Conservation (phyloP, 371 early-diverging fungal genomes). For the Parasitella parasitica region DNA sequence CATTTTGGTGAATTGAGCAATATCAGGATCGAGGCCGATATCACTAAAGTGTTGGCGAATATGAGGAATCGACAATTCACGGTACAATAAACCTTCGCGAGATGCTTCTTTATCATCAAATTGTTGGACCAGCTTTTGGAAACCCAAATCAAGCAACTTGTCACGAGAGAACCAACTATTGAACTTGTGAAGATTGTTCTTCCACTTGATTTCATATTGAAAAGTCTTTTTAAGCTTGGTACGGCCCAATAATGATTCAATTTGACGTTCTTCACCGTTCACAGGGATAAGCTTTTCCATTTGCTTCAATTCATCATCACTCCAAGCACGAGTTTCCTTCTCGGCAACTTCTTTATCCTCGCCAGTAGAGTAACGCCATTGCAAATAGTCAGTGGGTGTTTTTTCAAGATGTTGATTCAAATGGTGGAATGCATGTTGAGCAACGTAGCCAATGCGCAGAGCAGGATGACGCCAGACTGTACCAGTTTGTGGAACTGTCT, state of each 20-base stretch:
- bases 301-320: constrained; percentile 64
- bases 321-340: constrained; percentile 71
- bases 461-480: constrained; percentile 73
- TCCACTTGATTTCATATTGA: constrained; percentile 85
- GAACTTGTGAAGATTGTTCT: constrained; percentile 61
- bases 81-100: constrained; percentile 72
- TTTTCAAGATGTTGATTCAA: constrained; percentile 79
- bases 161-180: constrained; percentile 77
- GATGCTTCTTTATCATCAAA: constrained; percentile 82
- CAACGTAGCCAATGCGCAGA: constrained; percentile 83
- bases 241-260: constrained; percentile 70
- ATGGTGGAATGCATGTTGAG: constrained; percentile 90
- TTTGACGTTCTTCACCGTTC: constrained; percentile 59
- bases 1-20: constrained; percentile 74
- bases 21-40: constrained; percentile 78
- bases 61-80: constrained; percentile 64
- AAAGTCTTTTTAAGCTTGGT: constrained; percentile 80
- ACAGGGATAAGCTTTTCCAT: constrained; percentile 62
- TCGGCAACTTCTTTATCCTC: constrained; percentile 78
- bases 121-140: constrained; percentile 72
- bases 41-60: constrained; percentile 69
- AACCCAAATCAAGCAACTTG: constrained; percentile 69
- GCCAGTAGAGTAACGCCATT: constrained; percentile 82
- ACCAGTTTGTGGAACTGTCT: constrained; percentile 63
- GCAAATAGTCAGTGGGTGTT: constrained; percentile 80